Percentiles rank a stretch among this genome's conserved stretches.
These are phyloP conservation scores for Berkeleyomyces basicola DNA, from an alignment of 2,329 filamentous ascomycete species.

Conservation along the genomic window DNA sequence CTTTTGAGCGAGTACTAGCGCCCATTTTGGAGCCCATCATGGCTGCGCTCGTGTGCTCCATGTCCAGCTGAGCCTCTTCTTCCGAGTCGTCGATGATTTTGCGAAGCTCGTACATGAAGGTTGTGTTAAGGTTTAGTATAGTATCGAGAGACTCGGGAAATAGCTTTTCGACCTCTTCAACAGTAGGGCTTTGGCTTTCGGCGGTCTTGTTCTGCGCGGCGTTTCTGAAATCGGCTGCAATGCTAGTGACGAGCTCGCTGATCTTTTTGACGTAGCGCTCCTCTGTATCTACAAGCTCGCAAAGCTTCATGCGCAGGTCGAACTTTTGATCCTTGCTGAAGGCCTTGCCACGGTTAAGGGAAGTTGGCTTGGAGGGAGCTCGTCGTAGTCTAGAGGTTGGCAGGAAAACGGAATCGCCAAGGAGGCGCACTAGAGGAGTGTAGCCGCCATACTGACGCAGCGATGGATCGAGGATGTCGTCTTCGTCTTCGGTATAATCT, in stretches of 20 bases:
- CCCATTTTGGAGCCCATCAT: slow-evolving; percentile 28
- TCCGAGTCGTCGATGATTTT: slow-evolving; percentile 69
- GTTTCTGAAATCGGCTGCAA: slow-evolving; percentile 64
- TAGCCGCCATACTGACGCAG: slow-evolving; percentile 61
- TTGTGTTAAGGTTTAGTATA: slow-evolving; percentile 67
- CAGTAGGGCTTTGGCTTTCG: slow-evolving; percentile 52
- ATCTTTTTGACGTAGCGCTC: slow-evolving; percentile 85
- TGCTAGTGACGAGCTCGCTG: slow-evolving; percentile 61
- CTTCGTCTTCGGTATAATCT: slow-evolving; percentile 43
- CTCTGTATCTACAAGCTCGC: slow-evolving; percentile 82
- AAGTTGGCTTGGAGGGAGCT: slow-evolving; percentile 72
- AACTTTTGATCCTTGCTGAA: slow-evolving; percentile 73
- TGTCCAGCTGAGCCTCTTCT: slow-evolving; percentile 59
- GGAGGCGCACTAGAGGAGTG: slow-evolving; percentile 55
- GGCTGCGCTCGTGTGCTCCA: slow-evolving; percentile 39
- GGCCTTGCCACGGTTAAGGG: slow-evolving; percentile 58
- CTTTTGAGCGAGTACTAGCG: slow-evolving; percentile 35
- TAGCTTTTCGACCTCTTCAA: slow-evolving; percentile 54
- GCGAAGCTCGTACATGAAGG: slow-evolving; percentile 62
- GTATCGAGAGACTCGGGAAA: slow-evolving; percentile 68
- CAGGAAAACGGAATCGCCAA: slow-evolving; percentile 73
- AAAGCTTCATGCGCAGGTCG: slow-evolving; percentile 72
- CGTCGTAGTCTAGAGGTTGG: slow-evolving; percentile 72
- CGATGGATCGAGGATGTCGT: slow-evolving; percentile 47
- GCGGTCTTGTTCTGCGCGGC: slow-evolving; percentile 42